These are phyloP conservation scores for Porpolomopsis calyptriformis DNA, from an alignment of 768 basidiomycete genomes.

Conservation along the genomic window DNA sequence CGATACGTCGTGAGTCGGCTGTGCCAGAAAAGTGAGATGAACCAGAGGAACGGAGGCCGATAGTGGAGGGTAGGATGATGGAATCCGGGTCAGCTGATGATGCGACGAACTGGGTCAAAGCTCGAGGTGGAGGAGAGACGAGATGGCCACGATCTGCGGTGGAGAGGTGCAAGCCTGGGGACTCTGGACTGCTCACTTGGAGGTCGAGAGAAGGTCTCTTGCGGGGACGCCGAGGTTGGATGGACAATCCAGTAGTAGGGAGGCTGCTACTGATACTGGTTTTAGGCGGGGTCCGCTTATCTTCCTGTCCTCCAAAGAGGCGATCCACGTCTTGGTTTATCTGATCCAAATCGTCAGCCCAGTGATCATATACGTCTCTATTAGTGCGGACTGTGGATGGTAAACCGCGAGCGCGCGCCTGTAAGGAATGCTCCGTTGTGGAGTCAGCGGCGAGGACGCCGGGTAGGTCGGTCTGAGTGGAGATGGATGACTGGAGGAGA, in stretches of 20 bases:
- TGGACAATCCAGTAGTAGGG: conserved; percentile 26
- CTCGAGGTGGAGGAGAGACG: conserved; percentile 60
- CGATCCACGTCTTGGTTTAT: conserved; percentile 54
- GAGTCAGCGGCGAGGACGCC: conserved; percentile 39
- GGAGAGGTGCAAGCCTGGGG: conserved; percentile 41
- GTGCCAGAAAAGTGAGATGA: conserved; percentile 17
- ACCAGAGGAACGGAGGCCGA: conserved; percentile 44
- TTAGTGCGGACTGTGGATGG: conserved; percentile 40
- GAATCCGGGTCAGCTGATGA: conserved; percentile 41
- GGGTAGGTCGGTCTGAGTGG: conserved; percentile 47
- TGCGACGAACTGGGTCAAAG: conserved; percentile 64
- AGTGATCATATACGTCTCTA: conserved; percentile 37
- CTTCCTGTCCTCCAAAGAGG: conserved; percentile 32
- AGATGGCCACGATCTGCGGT: conserved; percentile 42
- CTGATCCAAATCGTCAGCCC: conserved; percentile 61
- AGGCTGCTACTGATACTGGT: conserved; percentile 34
- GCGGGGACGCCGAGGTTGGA: conserved; percentile 17
- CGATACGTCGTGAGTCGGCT: conserved; percentile 7
- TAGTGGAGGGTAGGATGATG: conserved; percentile 57
- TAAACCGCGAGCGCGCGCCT: conserved; percentile 41
- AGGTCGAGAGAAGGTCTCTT: conserved; percentile 40
- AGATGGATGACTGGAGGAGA: conserved; percentile 64
- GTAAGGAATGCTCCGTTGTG: conserved; percentile 34
- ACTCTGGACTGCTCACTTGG: conserved; percentile 14
- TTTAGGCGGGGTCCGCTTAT: conserved; percentile 11